A percentile compares a stretch with the other conserved stretches of the same genome.
Conservation (phyloP, 179 eudicot genomes). For the Gypsophila paniculata region DNA sequence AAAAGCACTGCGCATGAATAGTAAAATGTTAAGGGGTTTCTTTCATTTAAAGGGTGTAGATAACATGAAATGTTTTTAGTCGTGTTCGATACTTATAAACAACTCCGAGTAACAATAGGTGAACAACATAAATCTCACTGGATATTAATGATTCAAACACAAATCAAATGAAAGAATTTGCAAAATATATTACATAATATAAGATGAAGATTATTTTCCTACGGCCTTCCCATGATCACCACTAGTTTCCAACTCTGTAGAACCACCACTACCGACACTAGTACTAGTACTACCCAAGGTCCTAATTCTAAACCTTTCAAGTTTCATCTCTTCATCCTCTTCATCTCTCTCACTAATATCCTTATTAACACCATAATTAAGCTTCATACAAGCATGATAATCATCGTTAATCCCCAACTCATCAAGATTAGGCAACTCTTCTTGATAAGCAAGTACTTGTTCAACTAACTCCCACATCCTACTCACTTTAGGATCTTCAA, state of each 20-base stretch:
- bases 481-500: constrained; percentile 32
- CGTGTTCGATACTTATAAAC: too few species aligned
- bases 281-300: neutral
- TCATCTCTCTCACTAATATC: neutral
- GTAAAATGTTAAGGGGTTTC: too few species aligned
- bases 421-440: neutral
- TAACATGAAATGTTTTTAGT: too few species aligned
- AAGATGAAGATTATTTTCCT: neutral
- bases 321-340: neutral
- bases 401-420: too few species aligned
- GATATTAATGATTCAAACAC: too few species aligned
- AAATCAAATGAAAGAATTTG: neutral
- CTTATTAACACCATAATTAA: neutral
- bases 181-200: neutral
- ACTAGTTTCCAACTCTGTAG: neutral
- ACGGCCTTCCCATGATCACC: neutral
- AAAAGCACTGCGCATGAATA: too few species aligned
- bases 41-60: too few species aligned
- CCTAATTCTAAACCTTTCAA: constrained; percentile 10
- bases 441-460: constrained; percentile 24
- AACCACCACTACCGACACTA: neutral
- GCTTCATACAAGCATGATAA: too few species aligned
- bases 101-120: too few species aligned
- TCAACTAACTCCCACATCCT: constrained; percentile 34
- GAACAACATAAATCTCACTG: too few species aligned